A percentile compares a stretch with the other conserved stretches of the same genome.
Conservation (phyloP, 768 basidiomycete genomes). For the Boletus tomentosulus region DNA sequence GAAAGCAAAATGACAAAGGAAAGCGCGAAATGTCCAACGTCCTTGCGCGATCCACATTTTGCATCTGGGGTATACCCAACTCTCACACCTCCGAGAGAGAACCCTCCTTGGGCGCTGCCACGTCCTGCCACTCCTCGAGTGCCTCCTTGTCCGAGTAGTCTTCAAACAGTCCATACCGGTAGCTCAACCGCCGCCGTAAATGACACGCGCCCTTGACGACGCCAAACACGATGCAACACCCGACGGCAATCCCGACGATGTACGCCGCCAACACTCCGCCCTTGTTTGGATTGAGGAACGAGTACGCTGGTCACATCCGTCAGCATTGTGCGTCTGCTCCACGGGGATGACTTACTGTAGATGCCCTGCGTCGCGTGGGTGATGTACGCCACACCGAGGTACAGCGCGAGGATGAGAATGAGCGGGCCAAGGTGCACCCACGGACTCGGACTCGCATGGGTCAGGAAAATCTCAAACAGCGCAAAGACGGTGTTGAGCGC, state of each 20-base stretch:
- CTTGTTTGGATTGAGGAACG: constrained; percentile 57
- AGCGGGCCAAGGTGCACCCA: constrained; percentile 48
- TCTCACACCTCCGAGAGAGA: constrained; percentile 9
- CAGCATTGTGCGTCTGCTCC: neutral
- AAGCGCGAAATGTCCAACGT: neutral
- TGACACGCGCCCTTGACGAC: constrained; percentile 41
- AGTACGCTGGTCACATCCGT: constrained; percentile 45
- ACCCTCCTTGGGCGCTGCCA: constrained; percentile 23
- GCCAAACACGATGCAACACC: constrained; percentile 48
- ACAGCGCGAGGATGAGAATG: constrained; percentile 48
- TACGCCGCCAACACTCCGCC: constrained; percentile 51
- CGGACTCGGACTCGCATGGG: constrained; percentile 47
- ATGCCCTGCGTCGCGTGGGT: constrained; percentile 56
- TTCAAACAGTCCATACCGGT: constrained; percentile 9
- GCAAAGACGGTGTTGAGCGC: constrained; percentile 54
- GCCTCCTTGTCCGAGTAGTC: constrained; percentile 17
- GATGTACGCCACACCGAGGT: constrained; percentile 60
- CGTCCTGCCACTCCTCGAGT: constrained; percentile 45
- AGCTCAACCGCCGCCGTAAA: constrained; percentile 35
- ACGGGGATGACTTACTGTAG: constrained; percentile 46
- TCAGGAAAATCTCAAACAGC: constrained; percentile 53
- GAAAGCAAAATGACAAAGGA: neutral
- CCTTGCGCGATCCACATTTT: neutral
- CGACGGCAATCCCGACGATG: constrained; percentile 56
- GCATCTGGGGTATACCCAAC: too few species aligned